Percentiles rank a stretch among this genome's conserved stretches.
Evolutionary conservation across 2,329 filamentous ascomycete species (phyloP).

Genomic region (Albophoma yamanashiensis): DNA sequence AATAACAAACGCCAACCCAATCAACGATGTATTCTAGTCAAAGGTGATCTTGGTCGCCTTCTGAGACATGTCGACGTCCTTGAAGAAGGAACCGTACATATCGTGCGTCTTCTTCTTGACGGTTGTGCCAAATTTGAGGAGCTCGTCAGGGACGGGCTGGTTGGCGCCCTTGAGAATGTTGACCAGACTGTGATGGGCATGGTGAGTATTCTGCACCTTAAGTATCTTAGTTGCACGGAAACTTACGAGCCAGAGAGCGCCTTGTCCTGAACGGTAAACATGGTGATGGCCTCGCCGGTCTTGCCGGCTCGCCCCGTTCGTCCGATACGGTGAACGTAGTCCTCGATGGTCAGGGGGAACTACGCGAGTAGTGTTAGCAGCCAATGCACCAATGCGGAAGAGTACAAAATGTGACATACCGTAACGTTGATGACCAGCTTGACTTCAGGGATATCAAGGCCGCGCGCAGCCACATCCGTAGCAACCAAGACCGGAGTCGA

Average conservation of each 20-base stretch:
- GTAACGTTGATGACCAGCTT: slow-evolving; percentile 93
- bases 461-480: slow-evolving; percentile 90
- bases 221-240: neutral
- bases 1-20: slow-evolving; percentile 8
- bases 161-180: slow-evolving; percentile 92
- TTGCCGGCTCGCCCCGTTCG: slow-evolving; percentile 90
- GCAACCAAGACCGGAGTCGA: slow-evolving; percentile 77
- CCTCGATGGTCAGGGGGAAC: slow-evolving; percentile 91
- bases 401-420: slow-evolving; percentile 23
- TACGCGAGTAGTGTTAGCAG: slow-evolving; percentile 17
- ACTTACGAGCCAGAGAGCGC: slow-evolving; percentile 77
- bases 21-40: slow-evolving; percentile 35
- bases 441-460: slow-evolving; percentile 89
- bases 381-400: neutral
- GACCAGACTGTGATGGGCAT: slow-evolving; percentile 51
- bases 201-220: neutral
- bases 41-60: slow-evolving; percentile 89
- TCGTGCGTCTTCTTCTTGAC: slow-evolving; percentile 99
- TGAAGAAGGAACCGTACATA: slow-evolving; percentile 91
- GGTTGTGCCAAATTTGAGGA: slow-evolving; percentile 93
- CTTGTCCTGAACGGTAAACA: slow-evolving; percentile 96
- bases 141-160: slow-evolving; percentile 78
- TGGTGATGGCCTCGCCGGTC: slow-evolving; percentile 76
- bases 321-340: slow-evolving; percentile 96
- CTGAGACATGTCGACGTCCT: slow-evolving; percentile 74